A percentile compares a stretch with the other conserved stretches of the same genome.
Evolutionary conservation across 2,329 filamentous ascomycete species (phyloP).

Genomic region (Canariomyces notabilis): DNA sequence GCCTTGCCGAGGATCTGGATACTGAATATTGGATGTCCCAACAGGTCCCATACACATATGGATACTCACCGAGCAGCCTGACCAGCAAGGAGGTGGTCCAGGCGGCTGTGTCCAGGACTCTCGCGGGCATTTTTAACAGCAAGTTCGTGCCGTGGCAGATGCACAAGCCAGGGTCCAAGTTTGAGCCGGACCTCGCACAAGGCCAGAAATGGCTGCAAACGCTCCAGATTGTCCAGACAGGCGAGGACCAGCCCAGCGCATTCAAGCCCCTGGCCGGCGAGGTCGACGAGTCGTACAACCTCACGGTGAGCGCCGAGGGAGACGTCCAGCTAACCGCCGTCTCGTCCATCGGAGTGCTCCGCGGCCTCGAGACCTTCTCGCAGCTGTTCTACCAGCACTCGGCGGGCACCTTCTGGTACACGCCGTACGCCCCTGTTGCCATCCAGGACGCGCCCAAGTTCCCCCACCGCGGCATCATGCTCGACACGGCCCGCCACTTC

Average conservation of each 20-base stretch:
- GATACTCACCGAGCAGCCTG: constrained; percentile 40
- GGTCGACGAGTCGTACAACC: constrained; percentile 71
- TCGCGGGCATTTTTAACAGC: constrained; percentile 59
- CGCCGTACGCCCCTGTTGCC: constrained; percentile 61
- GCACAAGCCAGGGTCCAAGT: constrained; percentile 56
- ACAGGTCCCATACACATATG: constrained; percentile 46
- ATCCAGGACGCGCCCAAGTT: constrained; percentile 73
- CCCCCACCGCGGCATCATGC: constrained; percentile 69
- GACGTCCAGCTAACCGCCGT: constrained; percentile 58
- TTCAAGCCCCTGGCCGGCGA: constrained; percentile 58
- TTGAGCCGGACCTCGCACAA: constrained; percentile 53
- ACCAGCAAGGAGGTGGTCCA: constrained; percentile 51
- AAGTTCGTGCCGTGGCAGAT: constrained; percentile 77
- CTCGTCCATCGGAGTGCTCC: constrained; percentile 64
- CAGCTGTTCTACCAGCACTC: constrained; percentile 77
- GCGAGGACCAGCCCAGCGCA: constrained; percentile 45
- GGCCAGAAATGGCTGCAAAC: constrained; percentile 48
- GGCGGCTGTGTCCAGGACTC: constrained; percentile 53
- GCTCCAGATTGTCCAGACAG: constrained; percentile 59
- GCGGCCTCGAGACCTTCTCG: constrained; percentile 69
- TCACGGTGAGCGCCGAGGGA: constrained; percentile 56
- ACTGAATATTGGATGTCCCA: constrained; percentile 33
- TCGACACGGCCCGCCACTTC: constrained; percentile 72
- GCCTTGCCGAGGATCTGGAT: constrained; percentile 20
- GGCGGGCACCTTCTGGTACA: constrained; percentile 56